Evolutionary conservation across 2,329 filamentous ascomycete species (phyloP).

Genomic region (Fusarium sp.): DNA sequence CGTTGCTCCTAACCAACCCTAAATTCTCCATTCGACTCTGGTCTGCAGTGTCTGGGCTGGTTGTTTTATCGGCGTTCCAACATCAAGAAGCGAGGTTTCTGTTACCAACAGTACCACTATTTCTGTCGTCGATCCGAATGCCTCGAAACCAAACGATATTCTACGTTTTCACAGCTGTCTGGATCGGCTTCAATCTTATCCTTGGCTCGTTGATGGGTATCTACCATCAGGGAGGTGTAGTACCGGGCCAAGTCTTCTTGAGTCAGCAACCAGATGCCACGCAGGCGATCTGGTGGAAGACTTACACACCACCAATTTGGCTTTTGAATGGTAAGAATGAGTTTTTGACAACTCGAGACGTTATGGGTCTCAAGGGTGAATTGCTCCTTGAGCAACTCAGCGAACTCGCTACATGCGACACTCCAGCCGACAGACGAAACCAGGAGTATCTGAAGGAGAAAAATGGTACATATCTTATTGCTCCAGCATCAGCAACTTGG

Average conservation of each 20-base stretch:
- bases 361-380: constrained; percentile 77
- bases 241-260: constrained; percentile 80
- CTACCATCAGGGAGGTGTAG: constrained; percentile 83
- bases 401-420: constrained; percentile 71
- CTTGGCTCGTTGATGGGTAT: constrained; percentile 80
- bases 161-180: constrained; percentile 67
- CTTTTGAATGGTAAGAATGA: constrained; percentile 80
- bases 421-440: constrained; percentile 65
- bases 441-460: constrained; percentile 69
- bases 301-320: constrained; percentile 85
- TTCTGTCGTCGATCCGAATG: constrained; percentile 77
- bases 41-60: constrained; percentile 78
- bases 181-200: constrained; percentile 76
- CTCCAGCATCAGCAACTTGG: constrained; percentile 77
- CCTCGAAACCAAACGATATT: constrained; percentile 64
- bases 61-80: constrained; percentile 77
- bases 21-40: constrained; percentile 71
- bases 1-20: constrained; percentile 68
- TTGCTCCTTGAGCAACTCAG: constrained; percentile 68
- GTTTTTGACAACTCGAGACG: constrained; percentile 74
- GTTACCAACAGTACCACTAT: constrained; percentile 78
- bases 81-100: constrained; percentile 86
- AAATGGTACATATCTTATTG: constrained; percentile 76
- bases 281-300: constrained; percentile 85
- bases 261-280: constrained; percentile 75